Conservation (phyloP, 1,284 basidiomycete species). For the Gastroboletus turbinatus region DNA sequence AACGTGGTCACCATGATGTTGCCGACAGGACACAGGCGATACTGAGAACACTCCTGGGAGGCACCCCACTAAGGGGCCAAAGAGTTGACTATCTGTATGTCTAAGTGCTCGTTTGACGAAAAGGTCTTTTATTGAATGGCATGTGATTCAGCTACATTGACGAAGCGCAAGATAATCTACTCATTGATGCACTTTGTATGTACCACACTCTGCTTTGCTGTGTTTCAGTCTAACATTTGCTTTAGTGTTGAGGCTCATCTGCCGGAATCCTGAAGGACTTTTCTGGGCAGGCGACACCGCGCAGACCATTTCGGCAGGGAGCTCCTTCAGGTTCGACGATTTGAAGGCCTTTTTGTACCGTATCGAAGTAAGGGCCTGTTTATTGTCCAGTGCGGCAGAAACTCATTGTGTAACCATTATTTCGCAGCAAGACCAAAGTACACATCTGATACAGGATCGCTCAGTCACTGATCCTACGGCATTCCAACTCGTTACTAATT, state of each 20-base stretch:
- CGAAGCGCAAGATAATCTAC: conserved; percentile 70
- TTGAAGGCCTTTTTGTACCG: conserved; percentile 65
- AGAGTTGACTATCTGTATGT: conserved; percentile 60
- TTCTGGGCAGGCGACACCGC: conserved; percentile 83
- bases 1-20: conserved; percentile 51
- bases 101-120: background rate
- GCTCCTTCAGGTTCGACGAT: conserved; percentile 71
- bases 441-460: background rate
- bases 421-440: too few species aligned
- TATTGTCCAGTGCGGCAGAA: too few species aligned
- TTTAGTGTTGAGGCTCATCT: conserved; percentile 59
- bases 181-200: conserved; percentile 64
- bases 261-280: conserved; percentile 61
- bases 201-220: background rate
- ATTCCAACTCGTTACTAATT: conserved; percentile 66
- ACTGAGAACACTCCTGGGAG: conserved; percentile 38
- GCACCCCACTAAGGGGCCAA: conserved; percentile 36
- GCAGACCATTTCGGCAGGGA: conserved; percentile 72
- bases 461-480: conserved; percentile 38
- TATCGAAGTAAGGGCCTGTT: conserved; percentile 45
- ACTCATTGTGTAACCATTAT: too few species aligned
- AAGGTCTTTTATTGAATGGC: background rate
- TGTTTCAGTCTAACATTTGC: background rate
- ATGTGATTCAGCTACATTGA: conserved; percentile 59
- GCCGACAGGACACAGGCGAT: conserved; percentile 67